Base-by-base conservation (phyloP, 1,284 basidiomycete genomes). In the Fomitopsis betulina region DNA sequence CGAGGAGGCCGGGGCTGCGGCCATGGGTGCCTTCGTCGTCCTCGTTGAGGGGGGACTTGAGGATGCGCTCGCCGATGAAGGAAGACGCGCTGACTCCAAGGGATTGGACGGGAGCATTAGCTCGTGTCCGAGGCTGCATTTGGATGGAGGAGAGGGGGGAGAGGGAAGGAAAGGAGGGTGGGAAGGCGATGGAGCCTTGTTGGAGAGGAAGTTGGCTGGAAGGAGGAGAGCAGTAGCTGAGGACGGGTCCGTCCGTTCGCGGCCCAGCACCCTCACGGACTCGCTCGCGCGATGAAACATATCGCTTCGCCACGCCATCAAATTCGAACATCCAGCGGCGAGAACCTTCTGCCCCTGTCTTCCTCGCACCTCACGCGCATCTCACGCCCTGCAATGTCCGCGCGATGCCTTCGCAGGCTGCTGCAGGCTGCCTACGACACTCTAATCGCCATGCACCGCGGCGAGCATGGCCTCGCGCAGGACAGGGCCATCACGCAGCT, bases 61-160 rank as follows among this genome's bases (percentile, higher is more conserved):
- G 49, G 40, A 62, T 66, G 57, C 62, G 65, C 60, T 69, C 67
- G 55, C 63, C 64, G 49, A 65, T 64, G 49, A 61, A 53, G 30
- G 72, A 70, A 35, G 63, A 67, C 13, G 72, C 70, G 27, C 69
- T 65, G 12, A 72, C 70, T 0, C 68, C 64, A 23, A 69, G 67
- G 4, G 70, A 66, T 53, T 69, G 70, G 35, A 69, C 63, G 43
- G 68, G 63, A 5, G 65, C 58, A 42, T 63, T 65, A 1, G 63
- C 59, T n/a, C 65, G 57, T 1, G 62, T 63, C 43, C 63, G 59
- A 19, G 63, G 56, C 55, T 61, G 63, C 64, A 66, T 65, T 54
- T 40, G 42, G 25, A 39, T 35, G 23, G 43, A 53, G 23, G 53
- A 54, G 49, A 10, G 19, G 37, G 51, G 43, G 21, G n/a, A 32